Percentiles rank a stretch among this genome's conserved stretches.
Evolutionary conservation across 2,329 filamentous ascomycete genomes (phyloP).

Genomic region (Trematosphaeria pertusa): DNA sequence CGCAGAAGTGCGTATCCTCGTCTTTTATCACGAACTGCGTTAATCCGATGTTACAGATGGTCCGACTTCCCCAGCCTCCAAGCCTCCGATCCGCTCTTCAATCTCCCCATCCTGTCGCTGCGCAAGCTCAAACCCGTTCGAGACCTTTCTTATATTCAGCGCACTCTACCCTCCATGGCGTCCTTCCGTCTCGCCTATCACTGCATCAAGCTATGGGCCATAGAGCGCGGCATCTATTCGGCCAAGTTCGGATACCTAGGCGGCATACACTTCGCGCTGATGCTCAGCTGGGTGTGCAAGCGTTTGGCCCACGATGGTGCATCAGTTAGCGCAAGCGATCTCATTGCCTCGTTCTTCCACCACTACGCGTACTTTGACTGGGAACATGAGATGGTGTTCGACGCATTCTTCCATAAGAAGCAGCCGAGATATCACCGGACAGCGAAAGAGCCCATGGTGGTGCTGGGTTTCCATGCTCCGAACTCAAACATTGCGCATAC

Average conservation of each 20-base stretch:
- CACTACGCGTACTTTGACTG: constrained; percentile 70
- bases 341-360: constrained; percentile 67
- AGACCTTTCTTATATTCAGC: constrained; percentile 67
- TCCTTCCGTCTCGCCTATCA: constrained; percentile 66
- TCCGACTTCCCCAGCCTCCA: constrained; percentile 51
- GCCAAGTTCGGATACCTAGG: constrained; percentile 70
- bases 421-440: constrained; percentile 60
- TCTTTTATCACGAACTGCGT: too few relatives aligned
- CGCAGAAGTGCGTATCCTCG: too few relatives aligned
- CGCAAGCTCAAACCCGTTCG: constrained; percentile 69
- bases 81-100: constrained; percentile 61
- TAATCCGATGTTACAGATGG: too few relatives aligned
- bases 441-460: constrained; percentile 66
- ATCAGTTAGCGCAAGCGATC: constrained; percentile 55
- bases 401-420: constrained; percentile 62
- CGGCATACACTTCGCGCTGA: constrained; percentile 68
- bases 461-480: constrained; percentile 69
- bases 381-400: constrained; percentile 61
- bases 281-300: constrained; percentile 68
- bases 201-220: constrained; percentile 68
- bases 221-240: constrained; percentile 67
- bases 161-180: constrained; percentile 65
- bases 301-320: constrained; percentile 34
- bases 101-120: constrained; percentile 63
- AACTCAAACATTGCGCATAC: constrained; percentile 65